A percentile compares a stretch with the other conserved stretches of the same genome.
These are phyloP conservation scores for Mortierella sp. DNA, from an alignment of 371 early-diverging fungal genomes.

Conservation along the genomic window DNA sequence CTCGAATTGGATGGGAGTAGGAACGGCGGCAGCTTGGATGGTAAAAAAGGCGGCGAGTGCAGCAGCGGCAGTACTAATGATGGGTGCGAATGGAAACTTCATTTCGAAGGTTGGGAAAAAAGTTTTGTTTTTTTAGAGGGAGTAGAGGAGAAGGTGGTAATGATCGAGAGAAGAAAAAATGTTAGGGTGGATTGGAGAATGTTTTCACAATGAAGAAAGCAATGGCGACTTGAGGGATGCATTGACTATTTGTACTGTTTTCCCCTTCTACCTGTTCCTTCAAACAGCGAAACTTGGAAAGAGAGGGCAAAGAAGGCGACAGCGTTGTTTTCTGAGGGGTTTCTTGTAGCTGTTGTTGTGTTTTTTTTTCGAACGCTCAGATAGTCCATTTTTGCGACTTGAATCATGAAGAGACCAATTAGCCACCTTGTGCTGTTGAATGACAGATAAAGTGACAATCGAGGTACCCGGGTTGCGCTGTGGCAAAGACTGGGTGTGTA, in stretches of 20 bases:
- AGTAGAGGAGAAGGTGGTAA: not conserved
- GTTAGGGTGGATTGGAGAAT: not conserved
- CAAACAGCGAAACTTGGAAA: not conserved
- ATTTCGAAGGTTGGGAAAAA: not conserved
- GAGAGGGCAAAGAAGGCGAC: not conserved
- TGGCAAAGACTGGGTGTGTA: not conserved
- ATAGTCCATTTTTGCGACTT: not conserved
- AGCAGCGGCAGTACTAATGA: slow-evolving; percentile 10
- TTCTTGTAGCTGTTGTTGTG: not conserved
- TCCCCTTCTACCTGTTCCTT: not conserved
- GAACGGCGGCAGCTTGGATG: slow-evolving; percentile 21
- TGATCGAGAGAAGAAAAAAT: not conserved
- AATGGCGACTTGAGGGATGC: not conserved
- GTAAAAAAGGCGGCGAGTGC: slow-evolving; percentile 6
- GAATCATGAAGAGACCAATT: not conserved
- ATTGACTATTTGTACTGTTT: not conserved
- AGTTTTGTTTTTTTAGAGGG: not conserved
- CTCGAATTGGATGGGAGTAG: not conserved
- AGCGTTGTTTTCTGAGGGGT: not conserved
- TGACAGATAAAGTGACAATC: slow-evolving; percentile 4
- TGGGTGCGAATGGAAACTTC: slow-evolving; percentile 20
- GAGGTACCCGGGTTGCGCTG: not conserved
- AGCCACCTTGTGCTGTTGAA: not conserved
- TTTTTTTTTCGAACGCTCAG: not conserved
- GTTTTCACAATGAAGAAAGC: not conserved